Conservation (phyloP, 805 yeast species). For the Starmerella geochares region DNA sequence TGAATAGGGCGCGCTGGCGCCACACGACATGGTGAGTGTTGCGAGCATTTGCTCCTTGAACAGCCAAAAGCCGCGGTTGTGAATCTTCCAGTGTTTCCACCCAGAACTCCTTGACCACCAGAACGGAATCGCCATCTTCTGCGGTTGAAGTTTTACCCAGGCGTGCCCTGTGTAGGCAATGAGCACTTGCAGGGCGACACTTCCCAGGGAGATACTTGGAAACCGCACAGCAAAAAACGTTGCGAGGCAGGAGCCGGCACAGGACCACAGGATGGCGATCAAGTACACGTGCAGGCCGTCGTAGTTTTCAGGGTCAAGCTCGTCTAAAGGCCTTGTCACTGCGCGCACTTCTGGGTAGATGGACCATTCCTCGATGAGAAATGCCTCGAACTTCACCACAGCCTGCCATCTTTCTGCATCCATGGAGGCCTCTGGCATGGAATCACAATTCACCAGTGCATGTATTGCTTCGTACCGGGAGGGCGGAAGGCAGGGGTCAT, state of each 20-base stretch:
- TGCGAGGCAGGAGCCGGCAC: constrained; percentile 35
- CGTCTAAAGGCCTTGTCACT: constrained; percentile 44
- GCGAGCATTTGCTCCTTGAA: constrained; percentile 40
- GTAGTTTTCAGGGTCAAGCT: constrained; percentile 25
- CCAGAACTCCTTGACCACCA: neutral
- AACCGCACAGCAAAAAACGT: constrained; percentile 44
- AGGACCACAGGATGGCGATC: constrained; percentile 41
- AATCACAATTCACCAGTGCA: constrained; percentile 20
- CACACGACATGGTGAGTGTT: constrained; percentile 32
- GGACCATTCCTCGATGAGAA: constrained; percentile 36
- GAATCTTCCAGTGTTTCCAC: neutral
- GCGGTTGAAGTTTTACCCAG: constrained; percentile 29
- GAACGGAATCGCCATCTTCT: constrained; percentile 1
- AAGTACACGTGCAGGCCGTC: constrained; percentile 46
- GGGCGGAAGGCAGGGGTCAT: constrained; percentile 41
- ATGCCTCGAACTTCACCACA: constrained; percentile 35
- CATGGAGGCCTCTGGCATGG: constrained; percentile 11
- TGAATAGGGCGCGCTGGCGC: constrained; percentile 24
- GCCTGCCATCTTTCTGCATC: constrained; percentile 24
- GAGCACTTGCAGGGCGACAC: constrained; percentile 48
- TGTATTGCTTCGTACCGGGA: constrained; percentile 33
- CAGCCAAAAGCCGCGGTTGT: constrained; percentile 1
- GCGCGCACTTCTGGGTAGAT: constrained; percentile 57
- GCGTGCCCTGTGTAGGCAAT: constrained; percentile 50
- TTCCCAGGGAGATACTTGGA: constrained; percentile 43